Percentiles rank a stretch among this genome's conserved stretches.
These are phyloP conservation scores for Circinella minor DNA, from an alignment of 371 early-diverging fungal genomes.

Conservation along the genomic window DNA sequence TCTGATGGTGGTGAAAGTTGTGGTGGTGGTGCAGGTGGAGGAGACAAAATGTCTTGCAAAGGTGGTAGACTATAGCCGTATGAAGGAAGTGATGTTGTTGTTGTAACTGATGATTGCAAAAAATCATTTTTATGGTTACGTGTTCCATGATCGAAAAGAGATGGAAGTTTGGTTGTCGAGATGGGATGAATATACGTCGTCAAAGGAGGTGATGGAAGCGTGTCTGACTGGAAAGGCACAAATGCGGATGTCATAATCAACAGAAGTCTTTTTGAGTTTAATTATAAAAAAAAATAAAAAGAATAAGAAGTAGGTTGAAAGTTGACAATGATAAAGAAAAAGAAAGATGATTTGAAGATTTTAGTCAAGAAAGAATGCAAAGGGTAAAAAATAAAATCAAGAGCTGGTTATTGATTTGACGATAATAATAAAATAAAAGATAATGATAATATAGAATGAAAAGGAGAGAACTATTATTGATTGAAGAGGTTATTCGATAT, in stretches of 20 bases:
- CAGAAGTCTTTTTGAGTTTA: background rate
- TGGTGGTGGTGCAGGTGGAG: constrained; percentile 3
- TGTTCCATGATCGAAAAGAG: constrained; percentile 10
- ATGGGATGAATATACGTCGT: constrained; percentile 4
- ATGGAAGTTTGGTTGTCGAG: constrained; percentile 16
- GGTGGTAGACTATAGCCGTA: constrained; percentile 33
- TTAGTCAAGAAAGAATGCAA: constrained; percentile 7
- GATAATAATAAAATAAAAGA: constrained; percentile 1
- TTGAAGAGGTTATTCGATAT: background rate
- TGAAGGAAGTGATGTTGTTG: background rate
- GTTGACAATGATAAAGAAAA: too few relatives aligned
- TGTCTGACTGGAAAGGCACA: constrained; percentile 20
- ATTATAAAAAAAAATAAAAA: too few relatives aligned
- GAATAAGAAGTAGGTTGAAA: too few relatives aligned
- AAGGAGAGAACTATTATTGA: background rate
- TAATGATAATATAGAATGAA: constrained; percentile 5
- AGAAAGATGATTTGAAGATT: too few relatives aligned
- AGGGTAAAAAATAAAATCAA: background rate
- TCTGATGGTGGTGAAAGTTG: constrained; percentile 13
- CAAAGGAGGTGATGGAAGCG: constrained; percentile 28
- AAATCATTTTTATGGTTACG: constrained; percentile 5
- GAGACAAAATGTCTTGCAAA: constrained; percentile 25
- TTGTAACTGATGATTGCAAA: background rate
- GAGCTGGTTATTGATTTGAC: background rate
- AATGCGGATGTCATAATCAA: constrained; percentile 22